A percentile compares a stretch with the other conserved stretches of the same genome.
Conservation (phyloP, 495 filamentous ascomycete species). For the Daldinia caldariorum region DNA sequence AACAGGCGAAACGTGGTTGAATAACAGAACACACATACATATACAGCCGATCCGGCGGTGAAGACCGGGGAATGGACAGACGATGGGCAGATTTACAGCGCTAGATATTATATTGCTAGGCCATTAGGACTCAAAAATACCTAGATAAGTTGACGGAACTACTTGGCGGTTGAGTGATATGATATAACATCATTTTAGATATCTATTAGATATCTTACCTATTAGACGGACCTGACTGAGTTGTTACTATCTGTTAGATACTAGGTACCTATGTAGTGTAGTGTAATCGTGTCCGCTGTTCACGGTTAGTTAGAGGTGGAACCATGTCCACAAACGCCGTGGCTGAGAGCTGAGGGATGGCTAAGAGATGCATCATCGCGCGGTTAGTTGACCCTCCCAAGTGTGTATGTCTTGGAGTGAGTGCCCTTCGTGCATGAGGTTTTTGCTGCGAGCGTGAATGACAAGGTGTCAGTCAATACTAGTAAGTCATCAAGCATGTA, state of each 20-base stretch:
- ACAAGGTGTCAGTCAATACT: conserved; percentile 15
- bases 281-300: not conserved
- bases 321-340: conserved; percentile 7
- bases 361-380: conserved; percentile 29
- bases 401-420: not conserved
- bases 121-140: not conserved
- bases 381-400: not conserved
- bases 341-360: conserved; percentile 28
- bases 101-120: conserved; percentile 8
- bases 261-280: not conserved
- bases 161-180: conserved; percentile 8
- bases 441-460: conserved; percentile 12
- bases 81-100: not conserved
- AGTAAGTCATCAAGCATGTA: conserved; percentile 14
- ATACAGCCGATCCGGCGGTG: conserved; percentile 32
- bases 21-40: conserved; percentile 15
- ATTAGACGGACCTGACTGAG: not conserved
- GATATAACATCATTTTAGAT: conserved; percentile 7
- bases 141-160: conserved; percentile 4
- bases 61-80: conserved; percentile 14
- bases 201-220: not conserved
- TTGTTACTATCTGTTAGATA: not conserved
- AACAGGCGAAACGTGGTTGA: conserved; percentile 26
- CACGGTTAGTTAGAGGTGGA: conserved; percentile 8
- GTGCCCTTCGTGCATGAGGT: conserved; percentile 35